Conservation (phyloP, 768 basidiomycete genomes). For the Serendipita sp. region DNA sequence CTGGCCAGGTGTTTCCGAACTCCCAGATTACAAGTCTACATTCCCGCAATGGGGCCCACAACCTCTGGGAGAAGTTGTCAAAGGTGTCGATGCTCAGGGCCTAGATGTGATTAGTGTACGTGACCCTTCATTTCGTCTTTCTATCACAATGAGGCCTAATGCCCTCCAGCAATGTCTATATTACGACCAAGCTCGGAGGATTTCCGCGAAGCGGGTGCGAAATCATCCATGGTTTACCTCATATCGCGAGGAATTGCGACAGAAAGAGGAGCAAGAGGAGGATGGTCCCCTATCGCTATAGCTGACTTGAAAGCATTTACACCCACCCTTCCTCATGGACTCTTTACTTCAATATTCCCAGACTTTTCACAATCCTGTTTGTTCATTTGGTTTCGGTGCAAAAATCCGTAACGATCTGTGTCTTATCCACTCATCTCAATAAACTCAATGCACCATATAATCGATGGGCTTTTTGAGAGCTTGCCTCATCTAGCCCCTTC, state of each 20-base stretch:
- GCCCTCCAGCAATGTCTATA: neutral
- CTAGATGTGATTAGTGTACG: neutral
- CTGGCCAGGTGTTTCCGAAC: conserved; percentile 77
- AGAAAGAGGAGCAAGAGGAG: neutral
- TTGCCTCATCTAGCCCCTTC: too few relatives aligned
- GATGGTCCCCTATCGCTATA: neutral
- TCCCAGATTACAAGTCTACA: conserved; percentile 91
- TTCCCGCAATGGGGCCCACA: conserved; percentile 74
- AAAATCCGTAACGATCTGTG: too few relatives aligned
- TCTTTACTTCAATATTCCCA: too few relatives aligned
- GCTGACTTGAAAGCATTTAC: neutral
- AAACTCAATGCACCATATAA: too few relatives aligned
- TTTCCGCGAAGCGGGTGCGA: neutral
- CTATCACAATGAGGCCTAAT: neutral
- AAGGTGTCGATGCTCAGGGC: neutral
- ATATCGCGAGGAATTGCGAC: neutral
- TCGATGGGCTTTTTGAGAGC: too few relatives aligned
- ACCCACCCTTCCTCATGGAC: too few relatives aligned
- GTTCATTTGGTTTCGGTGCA: too few relatives aligned
- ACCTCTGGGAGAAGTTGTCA: neutral
- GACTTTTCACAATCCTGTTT: too few relatives aligned
- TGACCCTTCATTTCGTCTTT: neutral
- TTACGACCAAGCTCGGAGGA: conserved; percentile 2
- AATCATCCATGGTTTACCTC: neutral
- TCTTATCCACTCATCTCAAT: too few relatives aligned